Percentiles rank a stretch among this genome's conserved stretches.
Conservation (phyloP, 495 filamentous ascomycete species). For the Xylaria intraflava region DNA sequence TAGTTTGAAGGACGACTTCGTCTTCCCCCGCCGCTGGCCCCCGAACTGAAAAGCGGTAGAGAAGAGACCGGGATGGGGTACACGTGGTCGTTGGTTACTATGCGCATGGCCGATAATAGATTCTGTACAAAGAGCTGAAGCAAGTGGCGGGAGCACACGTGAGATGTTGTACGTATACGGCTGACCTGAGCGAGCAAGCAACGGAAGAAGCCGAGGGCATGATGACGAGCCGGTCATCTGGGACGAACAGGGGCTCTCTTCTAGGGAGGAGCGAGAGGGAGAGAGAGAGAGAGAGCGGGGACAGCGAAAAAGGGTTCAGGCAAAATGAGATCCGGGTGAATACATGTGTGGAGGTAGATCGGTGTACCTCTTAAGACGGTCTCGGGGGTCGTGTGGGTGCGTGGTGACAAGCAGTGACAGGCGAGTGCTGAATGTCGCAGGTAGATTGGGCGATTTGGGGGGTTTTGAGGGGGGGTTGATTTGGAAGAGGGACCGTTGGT, state of each 20-base stretch:
- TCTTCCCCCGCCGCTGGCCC: constrained; percentile 20
- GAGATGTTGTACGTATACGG: neutral
- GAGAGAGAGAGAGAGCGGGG: neutral
- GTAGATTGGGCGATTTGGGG: neutral
- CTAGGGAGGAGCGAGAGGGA: neutral
- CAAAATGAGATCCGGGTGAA: neutral
- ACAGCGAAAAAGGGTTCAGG: neutral
- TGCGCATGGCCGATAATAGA: constrained; percentile 2
- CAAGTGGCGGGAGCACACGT: neutral
- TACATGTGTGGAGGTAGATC: no score
- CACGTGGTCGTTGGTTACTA: neutral
- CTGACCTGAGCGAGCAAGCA: constrained; percentile 9
- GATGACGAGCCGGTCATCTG: constrained; percentile 21
- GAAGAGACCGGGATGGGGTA: neutral
- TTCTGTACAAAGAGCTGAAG: neutral
- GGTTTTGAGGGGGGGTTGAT: neutral
- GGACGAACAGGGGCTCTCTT: neutral
- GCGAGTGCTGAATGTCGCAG: neutral
- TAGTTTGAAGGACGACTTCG: constrained; percentile 50
- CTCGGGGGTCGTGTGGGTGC: no score
- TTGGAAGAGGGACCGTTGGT: neutral
- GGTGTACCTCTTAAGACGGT: no score
- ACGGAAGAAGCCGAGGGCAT: constrained; percentile 22
- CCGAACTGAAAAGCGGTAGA: neutral
- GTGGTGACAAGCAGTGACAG: neutral